phyloP scores from a whole-genome alignment of 371 early-diverging fungal genomes.

The Mycotypha africana region DNA sequence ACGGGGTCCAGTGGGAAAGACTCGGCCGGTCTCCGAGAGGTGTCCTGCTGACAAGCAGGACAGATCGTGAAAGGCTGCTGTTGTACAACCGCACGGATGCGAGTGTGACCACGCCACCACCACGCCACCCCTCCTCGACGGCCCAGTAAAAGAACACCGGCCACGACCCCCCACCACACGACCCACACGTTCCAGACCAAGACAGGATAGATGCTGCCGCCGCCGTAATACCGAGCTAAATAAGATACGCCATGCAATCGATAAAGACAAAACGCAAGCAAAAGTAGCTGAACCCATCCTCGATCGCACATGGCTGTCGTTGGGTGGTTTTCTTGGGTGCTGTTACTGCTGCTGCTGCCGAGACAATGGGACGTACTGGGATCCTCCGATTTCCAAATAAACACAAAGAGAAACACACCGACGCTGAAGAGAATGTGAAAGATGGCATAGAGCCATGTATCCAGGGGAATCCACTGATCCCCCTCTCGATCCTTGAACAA shows the following conservation, averaged over 20 bases:
- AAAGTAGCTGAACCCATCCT: slow-evolving; percentile 26
- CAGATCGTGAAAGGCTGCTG: too few species aligned
- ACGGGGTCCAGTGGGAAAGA: too few species aligned
- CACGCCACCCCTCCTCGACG: background rate
- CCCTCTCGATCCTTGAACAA: slow-evolving; percentile 28
- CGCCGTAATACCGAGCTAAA: slow-evolving; percentile 38
- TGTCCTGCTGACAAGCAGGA: too few species aligned
- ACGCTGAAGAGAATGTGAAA: slow-evolving; percentile 42
- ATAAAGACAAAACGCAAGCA: slow-evolving; percentile 31
- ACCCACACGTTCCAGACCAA: slow-evolving; percentile 8
- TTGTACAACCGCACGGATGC: too few species aligned
- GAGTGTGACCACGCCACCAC: too few species aligned
- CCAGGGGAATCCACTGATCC: slow-evolving; percentile 71
- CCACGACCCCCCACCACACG: slow-evolving; percentile 5
- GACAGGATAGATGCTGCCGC: slow-evolving; percentile 35
- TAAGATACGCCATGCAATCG: slow-evolving; percentile 25
- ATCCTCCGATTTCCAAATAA: slow-evolving; percentile 29
- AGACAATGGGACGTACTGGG: slow-evolving; percentile 4
- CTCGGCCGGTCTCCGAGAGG: too few species aligned
- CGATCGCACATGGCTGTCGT: slow-evolving; percentile 17
- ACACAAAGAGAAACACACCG: slow-evolving; percentile 37
- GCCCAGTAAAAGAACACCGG: background rate
- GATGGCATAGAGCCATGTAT: slow-evolving; percentile 69
- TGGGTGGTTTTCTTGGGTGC: too few species aligned
- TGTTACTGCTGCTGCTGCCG: too few species aligned